Evolutionary conservation across 192 early-diverging fungal species (phyloP).

Genomic region (Dissophora globulifera): DNA sequence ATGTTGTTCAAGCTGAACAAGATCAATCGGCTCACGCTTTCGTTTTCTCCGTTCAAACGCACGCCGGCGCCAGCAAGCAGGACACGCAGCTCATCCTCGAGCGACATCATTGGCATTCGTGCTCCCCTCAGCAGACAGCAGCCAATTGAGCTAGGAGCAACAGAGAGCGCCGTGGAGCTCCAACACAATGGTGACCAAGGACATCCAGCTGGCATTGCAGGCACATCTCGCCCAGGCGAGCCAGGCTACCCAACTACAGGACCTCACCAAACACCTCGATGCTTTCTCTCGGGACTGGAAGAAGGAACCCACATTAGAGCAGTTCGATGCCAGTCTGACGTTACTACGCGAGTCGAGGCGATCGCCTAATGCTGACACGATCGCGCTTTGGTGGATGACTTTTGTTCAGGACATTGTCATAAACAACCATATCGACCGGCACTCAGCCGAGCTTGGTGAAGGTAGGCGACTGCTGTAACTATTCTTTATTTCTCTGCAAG

Average conservation of each 20-base stretch:
- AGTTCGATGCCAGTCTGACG: slow-evolving; percentile 26
- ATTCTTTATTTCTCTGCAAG: too few species aligned
- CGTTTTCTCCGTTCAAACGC: too few species aligned
- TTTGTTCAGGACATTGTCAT: slow-evolving; percentile 29
- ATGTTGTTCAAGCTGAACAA: too few species aligned
- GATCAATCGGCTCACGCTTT: too few species aligned
- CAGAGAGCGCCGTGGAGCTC: too few species aligned
- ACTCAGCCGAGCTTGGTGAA: slow-evolving; percentile 18
- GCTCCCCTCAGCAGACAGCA: too few species aligned
- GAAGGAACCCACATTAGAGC: slow-evolving; percentile 34
- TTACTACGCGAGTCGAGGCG: slow-evolving; percentile 14
- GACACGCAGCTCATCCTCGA: too few species aligned
- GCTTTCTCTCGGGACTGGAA: slow-evolving; percentile 46
- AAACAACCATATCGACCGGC: slow-evolving; percentile 8
- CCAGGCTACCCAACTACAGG: slow-evolving; percentile 10
- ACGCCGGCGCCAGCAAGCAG: too few species aligned
- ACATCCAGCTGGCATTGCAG: slow-evolving; percentile 40
- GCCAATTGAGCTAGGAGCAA: too few species aligned
- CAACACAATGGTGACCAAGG: slow-evolving; percentile 21
- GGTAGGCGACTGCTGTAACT: too few species aligned
- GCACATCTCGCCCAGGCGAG: slow-evolving; percentile 39
- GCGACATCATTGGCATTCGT: too few species aligned
- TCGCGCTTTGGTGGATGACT: slow-evolving; percentile 32
- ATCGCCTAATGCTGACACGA: slow-evolving; percentile 7
- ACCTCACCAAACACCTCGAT: slow-evolving; percentile 25